A percentile compares a stretch with the other conserved stretches of the same genome.
Conservation (phyloP, 192 early-diverging fungal species). For the Piromyces sp. region DNA sequence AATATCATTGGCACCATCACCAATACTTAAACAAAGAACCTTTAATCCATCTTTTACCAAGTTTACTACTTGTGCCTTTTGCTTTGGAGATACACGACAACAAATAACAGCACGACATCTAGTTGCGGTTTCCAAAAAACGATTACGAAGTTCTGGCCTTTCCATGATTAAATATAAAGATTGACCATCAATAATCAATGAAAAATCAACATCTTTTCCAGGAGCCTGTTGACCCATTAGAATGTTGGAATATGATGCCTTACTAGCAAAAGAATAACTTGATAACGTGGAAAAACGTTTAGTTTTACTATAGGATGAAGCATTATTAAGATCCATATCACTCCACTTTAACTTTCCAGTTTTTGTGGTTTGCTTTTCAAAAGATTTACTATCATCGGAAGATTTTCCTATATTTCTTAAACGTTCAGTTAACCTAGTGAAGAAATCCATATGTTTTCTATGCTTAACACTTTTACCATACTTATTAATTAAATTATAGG, state of each 20-base stretch:
- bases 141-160: constrained; percentile 27
- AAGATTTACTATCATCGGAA: too few species aligned
- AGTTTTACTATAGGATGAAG: background rate
- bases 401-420: too few species aligned
- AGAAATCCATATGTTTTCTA: too few species aligned
- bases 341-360: too few species aligned
- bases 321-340: constrained; percentile 2
- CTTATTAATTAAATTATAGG: constrained; percentile 1
- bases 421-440: too few species aligned
- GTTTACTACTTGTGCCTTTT: constrained; percentile 88
- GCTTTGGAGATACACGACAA: constrained; percentile 86
- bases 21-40: constrained; percentile 79
- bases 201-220: background rate
- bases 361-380: too few species aligned
- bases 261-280: background rate
- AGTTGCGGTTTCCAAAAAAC: constrained; percentile 55
- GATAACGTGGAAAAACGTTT: background rate
- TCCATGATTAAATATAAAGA: constrained; percentile 61
- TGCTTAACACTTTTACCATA: background rate
- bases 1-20: constrained; percentile 95
- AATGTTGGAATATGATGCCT: constrained; percentile 13
- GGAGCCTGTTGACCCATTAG: constrained; percentile 6
- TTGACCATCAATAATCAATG: constrained; percentile 79
- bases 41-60: constrained; percentile 67
- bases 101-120: constrained; percentile 77